Evolutionary conservation across 2,329 filamentous ascomycete genomes (phyloP).

Genomic region (Simplicillium aogashimaense): DNA sequence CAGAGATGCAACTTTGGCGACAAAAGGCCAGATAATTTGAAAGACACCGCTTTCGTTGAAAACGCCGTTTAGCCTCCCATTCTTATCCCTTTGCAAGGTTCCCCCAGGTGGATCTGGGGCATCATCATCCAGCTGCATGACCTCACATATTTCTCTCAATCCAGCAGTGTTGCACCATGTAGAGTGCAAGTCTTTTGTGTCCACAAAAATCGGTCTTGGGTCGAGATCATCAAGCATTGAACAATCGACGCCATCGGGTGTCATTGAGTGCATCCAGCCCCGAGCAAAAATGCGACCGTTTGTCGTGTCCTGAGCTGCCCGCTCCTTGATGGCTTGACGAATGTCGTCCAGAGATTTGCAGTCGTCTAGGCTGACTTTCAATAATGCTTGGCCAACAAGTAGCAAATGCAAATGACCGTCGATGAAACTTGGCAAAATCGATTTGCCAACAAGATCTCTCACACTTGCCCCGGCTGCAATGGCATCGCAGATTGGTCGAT

Average conservation of each 20-base stretch:
- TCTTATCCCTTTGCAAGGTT: conserved; percentile 36
- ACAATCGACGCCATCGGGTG: conserved; percentile 32
- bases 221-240: conserved; percentile 39
- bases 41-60: conserved; percentile 42
- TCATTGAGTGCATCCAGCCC: conserved; percentile 46
- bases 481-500: conserved; percentile 13
- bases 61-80: conserved; percentile 38
- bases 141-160: conserved; percentile 28
- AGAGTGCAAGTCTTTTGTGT: conserved; percentile 46
- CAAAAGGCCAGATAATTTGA: conserved; percentile 44
- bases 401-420: conserved; percentile 49
- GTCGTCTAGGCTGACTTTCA: conserved; percentile 36
- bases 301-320: conserved; percentile 34
- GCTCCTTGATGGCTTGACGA: conserved; percentile 30
- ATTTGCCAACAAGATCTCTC: conserved; percentile 20
- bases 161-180: conserved; percentile 46
- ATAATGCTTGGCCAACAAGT: conserved; percentile 41
- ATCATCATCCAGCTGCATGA: conserved; percentile 28
- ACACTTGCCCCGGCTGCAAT: conserved; percentile 12
- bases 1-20: conserved; percentile 34
- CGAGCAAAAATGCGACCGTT: conserved; percentile 40
- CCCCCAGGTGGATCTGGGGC: conserved; percentile 39
- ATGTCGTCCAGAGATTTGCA: conserved; percentile 41
- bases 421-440: conserved; percentile 44
- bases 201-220: conserved; percentile 43